phyloP scores from a whole-genome alignment of 2,329 filamentous ascomycete genomes.

The Trichophyton simii region DNA sequence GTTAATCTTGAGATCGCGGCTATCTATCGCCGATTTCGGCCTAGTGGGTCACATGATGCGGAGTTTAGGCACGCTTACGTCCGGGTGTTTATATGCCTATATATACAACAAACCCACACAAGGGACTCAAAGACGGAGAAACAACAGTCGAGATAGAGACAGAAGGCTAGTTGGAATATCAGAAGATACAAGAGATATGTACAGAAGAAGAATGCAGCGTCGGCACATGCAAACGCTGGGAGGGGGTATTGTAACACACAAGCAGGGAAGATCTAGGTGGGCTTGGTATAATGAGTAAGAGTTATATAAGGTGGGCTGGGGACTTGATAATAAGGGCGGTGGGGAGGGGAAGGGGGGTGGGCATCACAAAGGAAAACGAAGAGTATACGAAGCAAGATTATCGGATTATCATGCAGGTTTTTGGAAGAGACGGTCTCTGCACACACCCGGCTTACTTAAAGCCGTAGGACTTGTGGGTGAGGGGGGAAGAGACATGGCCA shows the following conservation, averaged over 20 bases:
- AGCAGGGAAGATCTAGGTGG: not conserved
- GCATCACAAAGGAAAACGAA: not conserved
- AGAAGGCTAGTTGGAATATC: not conserved
- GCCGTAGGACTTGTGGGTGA: constrained; percentile 19
- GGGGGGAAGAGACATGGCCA: constrained; percentile 14
- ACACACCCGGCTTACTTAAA: not conserved
- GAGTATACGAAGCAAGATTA: not conserved
- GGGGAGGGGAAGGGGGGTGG: not conserved
- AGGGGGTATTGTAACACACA: not conserved
- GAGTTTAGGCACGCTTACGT: not conserved
- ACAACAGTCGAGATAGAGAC: not conserved
- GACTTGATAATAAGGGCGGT: not conserved
- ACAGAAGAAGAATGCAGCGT: not conserved
- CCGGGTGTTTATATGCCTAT: not conserved
- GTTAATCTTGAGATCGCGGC: not conserved
- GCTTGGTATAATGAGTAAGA: not conserved
- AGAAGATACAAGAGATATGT: not conserved
- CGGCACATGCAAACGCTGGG: not conserved
- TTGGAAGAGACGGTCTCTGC: not conserved
- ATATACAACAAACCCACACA: not conserved
- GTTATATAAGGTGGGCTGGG: no score
- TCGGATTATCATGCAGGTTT: not conserved
- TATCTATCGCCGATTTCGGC: not conserved
- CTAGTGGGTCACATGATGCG: not conserved
- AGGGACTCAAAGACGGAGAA: not conserved